These are phyloP conservation scores for Dichomitus squalens DNA, from an alignment of 1,284 basidiomycete genomes.

Conservation along the genomic window DNA sequence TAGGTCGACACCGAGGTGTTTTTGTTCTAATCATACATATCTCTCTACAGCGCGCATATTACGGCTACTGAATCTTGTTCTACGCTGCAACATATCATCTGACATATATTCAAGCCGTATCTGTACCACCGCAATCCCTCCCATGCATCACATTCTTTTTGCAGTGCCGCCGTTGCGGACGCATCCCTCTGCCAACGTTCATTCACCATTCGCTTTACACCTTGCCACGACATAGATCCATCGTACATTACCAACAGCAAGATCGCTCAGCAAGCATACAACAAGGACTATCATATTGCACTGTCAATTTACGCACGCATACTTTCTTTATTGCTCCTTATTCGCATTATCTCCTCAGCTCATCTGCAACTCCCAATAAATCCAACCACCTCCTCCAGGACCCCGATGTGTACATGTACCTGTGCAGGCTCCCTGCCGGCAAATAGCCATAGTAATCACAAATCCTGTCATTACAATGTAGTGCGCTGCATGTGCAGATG, in stretches of 20 bases:
- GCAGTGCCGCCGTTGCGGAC: slow-evolving; percentile 2
- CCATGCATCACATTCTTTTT: slow-evolving; percentile 16
- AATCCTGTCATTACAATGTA: neutral
- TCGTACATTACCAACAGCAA: neutral
- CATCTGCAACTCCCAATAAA: slow-evolving; percentile 8
- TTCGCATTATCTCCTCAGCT: slow-evolving; percentile 19
- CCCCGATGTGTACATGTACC: neutral
- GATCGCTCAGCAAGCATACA: slow-evolving; percentile 1
- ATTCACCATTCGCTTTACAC: slow-evolving; percentile 4
- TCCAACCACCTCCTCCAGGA: neutral
- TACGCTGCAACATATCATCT: slow-evolving; percentile 24
- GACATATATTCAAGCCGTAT: slow-evolving; percentile 27
- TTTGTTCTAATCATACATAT: slow-evolving; percentile 11
- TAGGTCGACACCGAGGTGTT: neutral
- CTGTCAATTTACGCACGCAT: slow-evolving; percentile 25
- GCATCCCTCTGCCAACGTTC: neutral
- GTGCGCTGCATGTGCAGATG: neutral
- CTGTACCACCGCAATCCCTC: slow-evolving; percentile 16
- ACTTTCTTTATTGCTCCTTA: slow-evolving; percentile 32
- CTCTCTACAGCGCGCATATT: slow-evolving; percentile 45
- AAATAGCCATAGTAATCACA: neutral
- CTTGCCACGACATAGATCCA: neutral
- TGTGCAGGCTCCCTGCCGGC: neutral
- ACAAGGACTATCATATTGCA: slow-evolving; percentile 6
- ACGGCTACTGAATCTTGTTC: slow-evolving; percentile 39